Conservation (phyloP, 2,329 filamentous ascomycete species). For the Davidsoniella neocaledoniae region DNA sequence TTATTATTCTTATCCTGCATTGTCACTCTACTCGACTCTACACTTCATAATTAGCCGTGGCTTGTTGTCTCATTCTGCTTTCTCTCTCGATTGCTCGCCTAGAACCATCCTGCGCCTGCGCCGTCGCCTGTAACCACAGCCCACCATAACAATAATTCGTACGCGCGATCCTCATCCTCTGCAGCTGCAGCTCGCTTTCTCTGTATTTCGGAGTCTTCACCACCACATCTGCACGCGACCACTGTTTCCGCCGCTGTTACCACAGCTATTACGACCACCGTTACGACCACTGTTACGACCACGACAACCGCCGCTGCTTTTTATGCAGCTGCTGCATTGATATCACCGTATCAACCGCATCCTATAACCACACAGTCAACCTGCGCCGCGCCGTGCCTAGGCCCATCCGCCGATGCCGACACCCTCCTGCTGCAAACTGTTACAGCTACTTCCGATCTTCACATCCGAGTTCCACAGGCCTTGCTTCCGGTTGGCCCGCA, state of each 20-base stretch:
- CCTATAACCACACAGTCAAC: too few relatives aligned
- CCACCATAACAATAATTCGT: background rate
- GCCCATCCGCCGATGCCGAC: too few relatives aligned
- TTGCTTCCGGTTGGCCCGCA: too few relatives aligned
- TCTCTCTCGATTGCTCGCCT: background rate
- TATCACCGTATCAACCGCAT: too few relatives aligned
- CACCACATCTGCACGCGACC: background rate
- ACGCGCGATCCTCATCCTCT: conserved; percentile 2
- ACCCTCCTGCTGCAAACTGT: too few relatives aligned
- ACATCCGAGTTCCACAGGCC: too few relatives aligned
- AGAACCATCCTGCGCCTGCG: background rate
- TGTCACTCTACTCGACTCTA: background rate
- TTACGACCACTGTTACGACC: background rate
- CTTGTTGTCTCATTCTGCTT: background rate
- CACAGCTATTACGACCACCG: background rate
- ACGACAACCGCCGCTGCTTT: background rate
- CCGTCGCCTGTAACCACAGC: background rate
- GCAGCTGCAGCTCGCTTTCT: background rate
- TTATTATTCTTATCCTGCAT: background rate
- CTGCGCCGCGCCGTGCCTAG: too few relatives aligned
- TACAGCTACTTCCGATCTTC: too few relatives aligned
- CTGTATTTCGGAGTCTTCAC: background rate
- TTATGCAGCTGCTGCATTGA: too few relatives aligned
- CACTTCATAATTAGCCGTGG: background rate
- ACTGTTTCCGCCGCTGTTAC: background rate